phyloP scores from a whole-genome alignment of 208 protist genomes.

The Wallacemonas sp. region DNA sequence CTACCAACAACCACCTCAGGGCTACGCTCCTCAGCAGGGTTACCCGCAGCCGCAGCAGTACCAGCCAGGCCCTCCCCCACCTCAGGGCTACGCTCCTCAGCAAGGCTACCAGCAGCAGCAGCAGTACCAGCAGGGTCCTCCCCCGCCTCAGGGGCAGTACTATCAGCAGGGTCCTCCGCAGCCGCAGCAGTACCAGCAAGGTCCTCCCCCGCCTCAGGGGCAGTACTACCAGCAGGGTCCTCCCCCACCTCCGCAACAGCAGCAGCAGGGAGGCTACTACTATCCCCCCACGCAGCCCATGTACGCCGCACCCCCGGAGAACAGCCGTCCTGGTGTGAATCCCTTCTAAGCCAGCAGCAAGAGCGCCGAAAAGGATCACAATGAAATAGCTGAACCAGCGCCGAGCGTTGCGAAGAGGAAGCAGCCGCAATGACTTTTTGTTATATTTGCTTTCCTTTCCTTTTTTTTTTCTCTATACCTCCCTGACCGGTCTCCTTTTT shows the following conservation, averaged over 20 bases:
- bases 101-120: neutral
- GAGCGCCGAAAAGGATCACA: too few species aligned
- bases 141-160: neutral
- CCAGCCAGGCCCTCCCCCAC: slow-evolving; percentile 16
- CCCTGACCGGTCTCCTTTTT: neutral
- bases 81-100: slow-evolving; percentile 16
- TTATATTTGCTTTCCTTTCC: slow-evolving; percentile 7
- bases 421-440: too few species aligned
- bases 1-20: slow-evolving; percentile 12
- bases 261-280: slow-evolving; percentile 22
- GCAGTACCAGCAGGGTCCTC: slow-evolving; percentile 14
- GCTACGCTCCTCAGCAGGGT: slow-evolving; percentile 19
- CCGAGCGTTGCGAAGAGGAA: too few species aligned
- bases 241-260: slow-evolving; percentile 1
- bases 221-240: neutral
- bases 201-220: neutral
- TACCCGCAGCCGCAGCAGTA: neutral
- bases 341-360: slow-evolving; percentile 8
- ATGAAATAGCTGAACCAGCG: too few species aligned
- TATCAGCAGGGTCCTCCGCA: slow-evolving; percentile 4
- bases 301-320: slow-evolving; percentile 5
- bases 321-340: neutral
- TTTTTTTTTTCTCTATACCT: slow-evolving; percentile 6
- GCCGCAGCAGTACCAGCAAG: slow-evolving; percentile 7
- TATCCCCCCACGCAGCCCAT: slow-evolving; percentile 10